Evolutionary conservation across 129 eudicot species (phyloP).

Genomic region (Tagetes erecta): DNA sequence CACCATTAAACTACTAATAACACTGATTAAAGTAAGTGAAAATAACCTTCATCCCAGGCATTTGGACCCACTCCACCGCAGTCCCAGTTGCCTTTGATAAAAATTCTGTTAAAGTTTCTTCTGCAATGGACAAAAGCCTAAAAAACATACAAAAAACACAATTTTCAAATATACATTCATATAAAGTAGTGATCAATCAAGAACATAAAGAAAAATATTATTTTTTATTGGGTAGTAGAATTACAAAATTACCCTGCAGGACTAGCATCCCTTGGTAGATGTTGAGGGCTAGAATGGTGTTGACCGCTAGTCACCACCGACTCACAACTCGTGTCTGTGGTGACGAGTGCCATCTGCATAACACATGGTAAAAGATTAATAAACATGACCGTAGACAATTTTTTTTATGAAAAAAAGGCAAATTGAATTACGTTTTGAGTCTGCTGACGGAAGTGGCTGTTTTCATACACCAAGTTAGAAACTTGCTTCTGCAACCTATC

Average conservation of each 20-base stretch:
- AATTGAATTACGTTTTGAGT: conserved; percentile 52
- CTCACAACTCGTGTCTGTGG: conserved; percentile 79
- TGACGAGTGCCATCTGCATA: conserved; percentile 59
- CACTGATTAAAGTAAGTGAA: conserved; percentile 27
- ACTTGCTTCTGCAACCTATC: conserved; percentile 84
- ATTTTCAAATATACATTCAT: conserved; percentile 18
- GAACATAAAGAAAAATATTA: conserved; percentile 12
- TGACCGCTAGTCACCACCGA: conserved; percentile 88
- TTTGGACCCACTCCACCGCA: conserved; percentile 94
- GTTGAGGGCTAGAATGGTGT: conserved; percentile 68
- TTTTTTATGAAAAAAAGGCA: background rate
- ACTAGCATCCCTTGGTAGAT: conserved; percentile 79
- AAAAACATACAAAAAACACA: conserved; percentile 44
- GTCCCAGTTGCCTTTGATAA: conserved; percentile 91
- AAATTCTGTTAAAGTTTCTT: conserved; percentile 93
- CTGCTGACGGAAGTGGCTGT: conserved; percentile 73
- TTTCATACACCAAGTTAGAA: conserved; percentile 77
- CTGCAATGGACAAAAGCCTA: conserved; percentile 88
- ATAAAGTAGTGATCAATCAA: conserved; percentile 14
- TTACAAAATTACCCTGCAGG: conserved; percentile 68
- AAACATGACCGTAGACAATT: background rate
- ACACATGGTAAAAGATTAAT: conserved; percentile 10
- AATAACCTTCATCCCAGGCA: conserved; percentile 95
- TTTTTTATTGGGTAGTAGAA: background rate
- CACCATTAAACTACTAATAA: conserved; percentile 18